phyloP scores from a whole-genome alignment of 2,329 filamentous ascomycete genomes.

The Microsporum audouinii region DNA sequence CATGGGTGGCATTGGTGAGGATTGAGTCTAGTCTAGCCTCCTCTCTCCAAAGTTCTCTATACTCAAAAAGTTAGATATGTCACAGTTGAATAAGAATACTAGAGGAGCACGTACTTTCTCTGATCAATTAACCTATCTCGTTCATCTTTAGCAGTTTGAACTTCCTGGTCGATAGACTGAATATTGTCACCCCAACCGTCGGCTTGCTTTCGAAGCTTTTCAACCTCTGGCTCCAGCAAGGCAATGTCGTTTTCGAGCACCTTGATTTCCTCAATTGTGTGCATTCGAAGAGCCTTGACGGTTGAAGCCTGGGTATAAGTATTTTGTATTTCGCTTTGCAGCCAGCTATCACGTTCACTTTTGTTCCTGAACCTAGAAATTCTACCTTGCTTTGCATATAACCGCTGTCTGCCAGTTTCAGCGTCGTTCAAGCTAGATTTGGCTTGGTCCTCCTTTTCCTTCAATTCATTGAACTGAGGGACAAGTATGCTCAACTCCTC shows the following conservation, averaged over 20 bases:
- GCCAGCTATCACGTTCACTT: conserved; percentile 71
- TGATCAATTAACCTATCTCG: conserved; percentile 74
- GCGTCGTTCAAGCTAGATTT: conserved; percentile 63
- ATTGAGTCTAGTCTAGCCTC: conserved; percentile 76
- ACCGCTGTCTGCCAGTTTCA: conserved; percentile 61
- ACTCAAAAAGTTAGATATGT: conserved; percentile 8
- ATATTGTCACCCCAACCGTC: conserved; percentile 69
- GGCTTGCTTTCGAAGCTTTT: conserved; percentile 57
- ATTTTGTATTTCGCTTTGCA: conserved; percentile 69
- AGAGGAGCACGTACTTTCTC: conserved; percentile 48
- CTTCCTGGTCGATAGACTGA: conserved; percentile 58
- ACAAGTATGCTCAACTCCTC: conserved; percentile 61
- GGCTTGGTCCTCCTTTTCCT: conserved; percentile 58
- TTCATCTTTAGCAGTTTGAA: conserved; percentile 65
- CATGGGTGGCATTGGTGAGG: conserved; percentile 61
- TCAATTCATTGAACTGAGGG: conserved; percentile 64
- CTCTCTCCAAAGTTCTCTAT: conserved; percentile 63
- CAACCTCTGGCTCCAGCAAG: conserved; percentile 60
- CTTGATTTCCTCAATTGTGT: conserved; percentile 71
- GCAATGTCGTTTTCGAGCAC: conserved; percentile 60
- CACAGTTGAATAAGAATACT: background rate
- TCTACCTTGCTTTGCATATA: conserved; percentile 86
- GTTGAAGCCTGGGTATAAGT: conserved; percentile 63
- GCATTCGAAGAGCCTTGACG: conserved; percentile 73
- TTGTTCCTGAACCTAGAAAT: conserved; percentile 81